Conservation (phyloP, 768 basidiomycete species). For the Podaxis rugospora region DNA sequence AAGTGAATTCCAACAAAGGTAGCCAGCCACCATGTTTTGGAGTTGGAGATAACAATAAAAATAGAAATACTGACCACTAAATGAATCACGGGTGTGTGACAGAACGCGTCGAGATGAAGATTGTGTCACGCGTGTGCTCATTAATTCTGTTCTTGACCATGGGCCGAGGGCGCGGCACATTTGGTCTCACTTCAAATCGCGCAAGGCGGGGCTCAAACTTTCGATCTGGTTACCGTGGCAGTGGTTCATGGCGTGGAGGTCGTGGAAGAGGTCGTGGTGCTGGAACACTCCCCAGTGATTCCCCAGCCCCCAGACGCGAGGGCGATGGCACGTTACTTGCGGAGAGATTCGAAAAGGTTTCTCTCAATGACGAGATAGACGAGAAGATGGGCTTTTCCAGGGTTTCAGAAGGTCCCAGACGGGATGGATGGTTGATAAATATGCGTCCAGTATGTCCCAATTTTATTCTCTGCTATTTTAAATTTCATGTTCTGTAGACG, state of each 20-base stretch:
- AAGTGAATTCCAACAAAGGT: too few species aligned
- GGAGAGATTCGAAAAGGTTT: constrained; percentile 80
- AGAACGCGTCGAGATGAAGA: neutral
- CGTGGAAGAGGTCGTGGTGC: constrained; percentile 49
- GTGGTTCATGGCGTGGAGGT: constrained; percentile 47
- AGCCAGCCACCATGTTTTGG: too few species aligned
- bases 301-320: constrained; percentile 59
- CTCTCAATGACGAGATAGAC: constrained; percentile 81
- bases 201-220: constrained; percentile 36
- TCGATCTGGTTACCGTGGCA: constrained; percentile 43
- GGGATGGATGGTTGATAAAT: constrained; percentile 94
- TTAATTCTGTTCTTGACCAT: constrained; percentile 20
- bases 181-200: constrained; percentile 52
- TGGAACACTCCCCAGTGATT: constrained; percentile 35
- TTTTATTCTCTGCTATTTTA: neutral
- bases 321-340: constrained; percentile 88
- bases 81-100: neutral
- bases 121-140: neutral
- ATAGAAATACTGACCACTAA: too few species aligned
- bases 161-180: constrained; percentile 51
- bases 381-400: constrained; percentile 87
- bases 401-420: constrained; percentile 71
- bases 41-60: too few species aligned
- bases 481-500: constrained; percentile 44
- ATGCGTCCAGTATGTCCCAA: constrained; percentile 85